Evolutionary conservation across 2,329 filamentous ascomycete genomes (phyloP), one percentile per base, ranked within the genome.

Genomic region (Stemphylium beticola): DNA sequence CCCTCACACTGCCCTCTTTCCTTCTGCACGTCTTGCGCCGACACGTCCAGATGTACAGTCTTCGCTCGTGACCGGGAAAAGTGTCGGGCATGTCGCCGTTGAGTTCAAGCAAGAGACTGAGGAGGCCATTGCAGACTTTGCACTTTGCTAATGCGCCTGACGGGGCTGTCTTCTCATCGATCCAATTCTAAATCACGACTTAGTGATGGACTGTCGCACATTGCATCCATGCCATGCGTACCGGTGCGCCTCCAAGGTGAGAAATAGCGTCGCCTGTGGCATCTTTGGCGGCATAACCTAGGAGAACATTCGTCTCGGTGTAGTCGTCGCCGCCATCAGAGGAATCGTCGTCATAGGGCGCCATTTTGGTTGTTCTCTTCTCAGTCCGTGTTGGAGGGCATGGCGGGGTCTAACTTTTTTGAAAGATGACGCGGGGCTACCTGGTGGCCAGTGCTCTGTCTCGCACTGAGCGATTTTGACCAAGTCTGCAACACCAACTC

Each of bases 21-120:
- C 93, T 84, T 67, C 90, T 85, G 72, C 95, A 99, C 10, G 85
- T 81, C 74, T 90, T 91, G 62, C 85, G 83, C 55, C 87, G 84
- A 75, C 95, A 99, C 15, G 85, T 85, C 74, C 96, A 92, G 11
- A 99, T 82, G 70, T 97, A 98, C 15, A 99, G 74, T 58, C 93
- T 86, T 64, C 95, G 84, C 69, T 97, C 92, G 76, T 98, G 91
- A 51, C 88, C 87, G 1, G 92, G 90, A 69, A 96, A 97, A 43
- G 86, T 83, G 50, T 93, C 89, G 12, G 92, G 93, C 3, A 98
- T 83, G 72, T 97, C 92, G 67, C 87, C 93, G 76, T 99, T 92
- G 24, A 99, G 84, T 76, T 99, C 92, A 41, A 99, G 84, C 3
- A 99, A 84, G 10, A 98, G 83, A 1, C 86, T 87, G 85, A 97